phyloP scores from a whole-genome alignment of 257 asterid genomes.

The Solanum chiquidenum region DNA sequence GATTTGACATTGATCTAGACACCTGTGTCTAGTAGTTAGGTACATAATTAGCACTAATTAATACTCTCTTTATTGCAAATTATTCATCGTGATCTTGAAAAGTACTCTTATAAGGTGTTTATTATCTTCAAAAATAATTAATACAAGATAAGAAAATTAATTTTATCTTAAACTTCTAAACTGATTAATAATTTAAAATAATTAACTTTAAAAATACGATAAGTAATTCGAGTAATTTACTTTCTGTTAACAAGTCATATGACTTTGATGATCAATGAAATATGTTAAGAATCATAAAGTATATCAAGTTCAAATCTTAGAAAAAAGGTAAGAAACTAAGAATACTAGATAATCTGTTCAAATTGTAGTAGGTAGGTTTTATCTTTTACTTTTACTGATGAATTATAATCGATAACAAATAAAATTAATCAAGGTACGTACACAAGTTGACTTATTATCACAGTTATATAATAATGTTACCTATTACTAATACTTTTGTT shows the following conservation, averaged over 20 bases:
- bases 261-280: neutral
- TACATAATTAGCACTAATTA: neutral
- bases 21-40: neutral
- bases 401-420: neutral
- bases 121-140: too few relatives aligned
- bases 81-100: neutral
- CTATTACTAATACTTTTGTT: neutral
- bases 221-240: neutral
- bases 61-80: neutral
- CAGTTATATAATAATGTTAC: neutral
- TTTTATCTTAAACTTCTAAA: neutral
- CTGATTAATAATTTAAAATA: neutral
- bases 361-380: neutral
- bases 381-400: neutral
- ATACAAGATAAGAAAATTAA: neutral
- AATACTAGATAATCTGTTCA: neutral
- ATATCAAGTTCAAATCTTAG: neutral
- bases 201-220: neutral
- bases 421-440: neutral
- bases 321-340: neutral
- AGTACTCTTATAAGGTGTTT: too few relatives aligned
- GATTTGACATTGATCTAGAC: neutral
- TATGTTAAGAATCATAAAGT: neutral
- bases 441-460: neutral
- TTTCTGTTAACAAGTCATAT: neutral